Percentiles rank a stretch among this genome's conserved stretches.
These are phyloP conservation scores for Tephrocybe sp. DNA, from an alignment of 768 basidiomycete genomes.

Conservation along the genomic window DNA sequence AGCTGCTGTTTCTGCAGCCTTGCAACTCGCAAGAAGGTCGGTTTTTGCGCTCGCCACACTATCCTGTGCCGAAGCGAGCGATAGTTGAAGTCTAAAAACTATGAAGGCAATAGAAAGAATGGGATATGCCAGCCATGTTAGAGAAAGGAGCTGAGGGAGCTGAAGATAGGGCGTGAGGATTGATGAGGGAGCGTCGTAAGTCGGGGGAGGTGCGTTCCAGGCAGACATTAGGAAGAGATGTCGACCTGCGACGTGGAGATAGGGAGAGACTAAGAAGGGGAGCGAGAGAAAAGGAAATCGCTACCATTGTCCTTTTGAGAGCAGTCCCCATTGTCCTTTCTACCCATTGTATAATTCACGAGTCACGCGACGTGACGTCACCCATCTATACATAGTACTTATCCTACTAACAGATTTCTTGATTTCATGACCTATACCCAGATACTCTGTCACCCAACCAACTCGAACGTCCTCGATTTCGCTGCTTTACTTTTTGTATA, in stretches of 20 bases:
- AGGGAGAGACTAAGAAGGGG: constrained; percentile 13
- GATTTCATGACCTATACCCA: too few species aligned
- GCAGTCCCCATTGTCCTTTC: constrained; percentile 2
- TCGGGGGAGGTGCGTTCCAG: constrained; percentile 49
- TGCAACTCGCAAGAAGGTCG: constrained; percentile 79
- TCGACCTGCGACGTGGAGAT: constrained; percentile 48
- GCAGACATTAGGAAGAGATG: constrained; percentile 29
- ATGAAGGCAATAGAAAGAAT: constrained; percentile 87
- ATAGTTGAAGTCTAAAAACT: constrained; percentile 77
- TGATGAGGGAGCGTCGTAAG: constrained; percentile 49
- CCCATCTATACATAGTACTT: too few species aligned
- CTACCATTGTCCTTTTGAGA: constrained; percentile 19
- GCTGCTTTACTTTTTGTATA: background rate
- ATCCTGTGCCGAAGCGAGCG: constrained; percentile 65
- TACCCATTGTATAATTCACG: constrained; percentile 1
- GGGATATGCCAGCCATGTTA: constrained; percentile 90
- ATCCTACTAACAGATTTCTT: too few species aligned
- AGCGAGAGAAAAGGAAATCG: constrained; percentile 15
- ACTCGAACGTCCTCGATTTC: too few species aligned
- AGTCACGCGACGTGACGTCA: background rate
- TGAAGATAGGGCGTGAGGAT: constrained; percentile 79
- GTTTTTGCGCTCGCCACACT: constrained; percentile 68
- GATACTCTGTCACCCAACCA: too few species aligned
- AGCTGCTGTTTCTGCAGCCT: constrained; percentile 81
- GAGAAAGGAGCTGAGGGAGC: constrained; percentile 78